Conservation (phyloP, 345 rosid genomes). For the Gossypium australe region DNA sequence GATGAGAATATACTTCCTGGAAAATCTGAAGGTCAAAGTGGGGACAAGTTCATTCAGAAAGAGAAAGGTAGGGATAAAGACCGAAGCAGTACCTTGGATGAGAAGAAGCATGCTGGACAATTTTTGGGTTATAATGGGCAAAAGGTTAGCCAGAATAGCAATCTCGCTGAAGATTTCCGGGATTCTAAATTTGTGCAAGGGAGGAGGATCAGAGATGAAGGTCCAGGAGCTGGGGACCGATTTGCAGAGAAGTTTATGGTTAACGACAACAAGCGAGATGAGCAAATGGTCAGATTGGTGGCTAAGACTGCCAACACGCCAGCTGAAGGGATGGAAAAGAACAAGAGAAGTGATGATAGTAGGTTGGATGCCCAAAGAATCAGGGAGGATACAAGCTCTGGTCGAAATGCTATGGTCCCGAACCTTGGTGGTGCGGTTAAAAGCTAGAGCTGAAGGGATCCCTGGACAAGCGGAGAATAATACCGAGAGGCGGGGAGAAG, state of each 20-base stretch:
- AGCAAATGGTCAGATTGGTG: conserved; percentile 22
- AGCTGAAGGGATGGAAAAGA: conserved; percentile 33
- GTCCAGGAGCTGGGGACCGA: conserved; percentile 16
- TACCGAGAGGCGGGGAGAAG: conserved; percentile 23
- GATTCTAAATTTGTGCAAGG: conserved; percentile 34
- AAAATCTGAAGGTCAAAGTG: conserved; percentile 23
- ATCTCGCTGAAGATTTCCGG: conserved; percentile 13
- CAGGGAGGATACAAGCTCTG: conserved; percentile 22
- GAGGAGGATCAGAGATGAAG: conserved; percentile 37
- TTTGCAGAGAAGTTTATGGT: conserved; percentile 24
- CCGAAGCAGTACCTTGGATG: conserved; percentile 24
- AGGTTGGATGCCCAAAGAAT: conserved; percentile 27
- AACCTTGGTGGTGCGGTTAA: conserved; percentile 26
- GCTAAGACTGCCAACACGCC: conserved; percentile 17
- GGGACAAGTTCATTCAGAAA: conserved; percentile 24
- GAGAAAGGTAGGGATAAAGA: conserved; percentile 28
- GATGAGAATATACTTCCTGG: conserved; percentile 28
- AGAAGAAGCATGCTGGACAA: conserved; percentile 23
- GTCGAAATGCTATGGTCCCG: conserved; percentile 23
- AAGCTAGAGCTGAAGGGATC: conserved; percentile 21
- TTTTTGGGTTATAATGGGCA: conserved; percentile 27
- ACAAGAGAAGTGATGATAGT: conserved; percentile 26
- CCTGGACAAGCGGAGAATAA: conserved; percentile 23
- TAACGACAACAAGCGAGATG: conserved; percentile 28
- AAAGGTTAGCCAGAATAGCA: conserved; percentile 24